Conservation (phyloP, 169 alveolate species). For the Eimeria nieschulzi region DNA sequence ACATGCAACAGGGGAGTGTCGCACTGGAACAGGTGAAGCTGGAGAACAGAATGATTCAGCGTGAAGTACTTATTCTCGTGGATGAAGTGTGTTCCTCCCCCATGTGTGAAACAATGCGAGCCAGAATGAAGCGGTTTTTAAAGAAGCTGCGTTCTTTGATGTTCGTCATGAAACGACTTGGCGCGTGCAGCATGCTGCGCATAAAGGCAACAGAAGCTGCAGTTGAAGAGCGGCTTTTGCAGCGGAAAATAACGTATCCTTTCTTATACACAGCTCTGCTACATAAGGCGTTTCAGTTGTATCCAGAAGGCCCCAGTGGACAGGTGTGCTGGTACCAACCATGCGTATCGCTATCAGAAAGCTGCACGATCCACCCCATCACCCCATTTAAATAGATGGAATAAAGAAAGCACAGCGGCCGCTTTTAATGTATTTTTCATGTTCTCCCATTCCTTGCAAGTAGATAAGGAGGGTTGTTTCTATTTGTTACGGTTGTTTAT, state of each 20-base stretch:
- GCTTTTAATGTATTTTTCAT: neutral
- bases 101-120: conserved; percentile 5
- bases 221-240: neutral
- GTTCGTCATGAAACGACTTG: conserved; percentile 29
- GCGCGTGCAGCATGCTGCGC: conserved; percentile 16
- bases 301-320: conserved; percentile 48
- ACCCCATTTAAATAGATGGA: neutral
- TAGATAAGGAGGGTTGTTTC: neutral
- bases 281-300: conserved; percentile 50
- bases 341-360: neutral
- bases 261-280: conserved; percentile 58
- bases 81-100: conserved; percentile 51
- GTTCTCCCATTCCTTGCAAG: neutral
- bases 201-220: conserved; percentile 54
- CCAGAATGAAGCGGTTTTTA: conserved; percentile 42
- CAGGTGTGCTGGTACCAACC: neutral
- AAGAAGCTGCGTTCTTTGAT: conserved; percentile 29
- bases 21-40: conserved; percentile 33
- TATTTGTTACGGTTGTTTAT: neutral
- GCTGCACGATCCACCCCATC: neutral
- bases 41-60: conserved; percentile 60
- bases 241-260: conserved; percentile 51
- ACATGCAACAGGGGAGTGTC: neutral
- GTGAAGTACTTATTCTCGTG: conserved; percentile 57
- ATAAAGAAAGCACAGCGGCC: too few relatives aligned